A percentile compares a stretch with the other conserved stretches of the same genome.
Conservation (phyloP, 108 stramenopile genomes). For the Discostella stelligeroides region DNA sequence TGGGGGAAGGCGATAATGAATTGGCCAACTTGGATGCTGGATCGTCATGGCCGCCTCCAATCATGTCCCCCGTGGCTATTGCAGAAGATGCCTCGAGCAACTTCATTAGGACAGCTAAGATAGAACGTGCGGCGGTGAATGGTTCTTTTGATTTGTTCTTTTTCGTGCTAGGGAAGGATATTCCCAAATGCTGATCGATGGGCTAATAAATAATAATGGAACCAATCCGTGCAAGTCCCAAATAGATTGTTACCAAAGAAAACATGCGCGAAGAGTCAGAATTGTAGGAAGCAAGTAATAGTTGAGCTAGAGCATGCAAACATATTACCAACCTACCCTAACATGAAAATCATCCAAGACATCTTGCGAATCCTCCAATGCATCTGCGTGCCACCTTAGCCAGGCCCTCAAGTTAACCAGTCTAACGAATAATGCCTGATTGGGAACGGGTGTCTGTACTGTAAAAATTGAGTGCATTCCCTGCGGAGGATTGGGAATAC, state of each 20-base stretch:
- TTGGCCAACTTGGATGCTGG: conserved; percentile 3
- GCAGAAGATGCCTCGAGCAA: conserved; percentile 71
- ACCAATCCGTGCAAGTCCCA: too few species aligned
- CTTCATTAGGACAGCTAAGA: conserved; percentile 83
- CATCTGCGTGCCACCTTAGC: conserved; percentile 58
- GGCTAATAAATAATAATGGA: neutral
- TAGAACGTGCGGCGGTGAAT: conserved; percentile 73
- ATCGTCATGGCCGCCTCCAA: conserved; percentile 1
- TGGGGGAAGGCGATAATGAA: conserved; percentile 8
- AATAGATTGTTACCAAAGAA: too few species aligned
- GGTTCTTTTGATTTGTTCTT: conserved; percentile 29
- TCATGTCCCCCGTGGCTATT: conserved; percentile 28
- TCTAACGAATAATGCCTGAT: conserved; percentile 61
- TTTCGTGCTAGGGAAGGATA: conserved; percentile 17
- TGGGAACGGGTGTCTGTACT: conserved; percentile 67
- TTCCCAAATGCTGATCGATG: conserved; percentile 17
- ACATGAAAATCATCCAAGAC: conserved; percentile 11
- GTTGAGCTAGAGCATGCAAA: too few species aligned
- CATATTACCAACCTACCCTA: conserved; percentile 16
- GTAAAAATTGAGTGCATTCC: conserved; percentile 83
- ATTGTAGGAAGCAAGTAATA: neutral
- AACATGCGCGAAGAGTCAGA: neutral
- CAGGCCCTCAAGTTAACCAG: conserved; percentile 65
- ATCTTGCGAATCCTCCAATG: conserved; percentile 17
- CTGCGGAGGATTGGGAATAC: conserved; percentile 57